phyloP scores from a whole-genome alignment of 768 basidiomycete genomes.

The Leccinum incarnatum region DNA sequence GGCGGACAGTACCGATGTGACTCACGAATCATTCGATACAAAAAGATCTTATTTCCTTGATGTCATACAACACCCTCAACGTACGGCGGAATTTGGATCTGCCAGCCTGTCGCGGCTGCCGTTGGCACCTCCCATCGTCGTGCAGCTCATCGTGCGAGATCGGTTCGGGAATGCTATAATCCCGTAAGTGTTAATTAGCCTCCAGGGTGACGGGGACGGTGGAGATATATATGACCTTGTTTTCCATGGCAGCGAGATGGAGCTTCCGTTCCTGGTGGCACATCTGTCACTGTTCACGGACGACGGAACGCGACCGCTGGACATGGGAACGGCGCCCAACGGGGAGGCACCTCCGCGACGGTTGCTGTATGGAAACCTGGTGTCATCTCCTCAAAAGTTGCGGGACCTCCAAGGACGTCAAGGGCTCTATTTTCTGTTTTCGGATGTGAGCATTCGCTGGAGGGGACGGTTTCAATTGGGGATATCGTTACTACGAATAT shows the following conservation, averaged over 20 bases:
- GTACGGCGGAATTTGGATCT: constrained; percentile 78
- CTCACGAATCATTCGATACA: constrained; percentile 20
- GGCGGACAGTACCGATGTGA: constrained; percentile 8
- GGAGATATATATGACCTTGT: constrained; percentile 23
- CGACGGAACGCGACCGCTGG: constrained; percentile 61
- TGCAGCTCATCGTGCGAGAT: constrained; percentile 74
- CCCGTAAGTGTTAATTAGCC: constrained; percentile 58
- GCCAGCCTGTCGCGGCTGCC: constrained; percentile 76
- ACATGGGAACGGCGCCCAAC: constrained; percentile 56
- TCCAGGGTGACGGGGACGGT: constrained; percentile 18
- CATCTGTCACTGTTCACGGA: constrained; percentile 73
- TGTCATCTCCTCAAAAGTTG: constrained; percentile 76
- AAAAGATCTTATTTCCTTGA: constrained; percentile 72
- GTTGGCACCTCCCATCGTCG: constrained; percentile 80
- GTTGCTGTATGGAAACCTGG: constrained; percentile 80
- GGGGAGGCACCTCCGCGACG: constrained; percentile 47
- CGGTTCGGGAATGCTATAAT: constrained; percentile 65
- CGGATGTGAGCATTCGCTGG: constrained; percentile 84
- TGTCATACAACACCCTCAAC: constrained; percentile 81
- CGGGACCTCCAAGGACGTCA: constrained; percentile 76
- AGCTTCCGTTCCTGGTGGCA: constrained; percentile 85
- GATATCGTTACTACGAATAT: constrained; percentile 69
- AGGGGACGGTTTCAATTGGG: constrained; percentile 74
- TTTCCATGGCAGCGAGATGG: constrained; percentile 60
- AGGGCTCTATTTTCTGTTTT: constrained; percentile 87